phyloP scores from a whole-genome alignment of 371 early-diverging fungal genomes.

The Parasitella parasitica region DNA sequence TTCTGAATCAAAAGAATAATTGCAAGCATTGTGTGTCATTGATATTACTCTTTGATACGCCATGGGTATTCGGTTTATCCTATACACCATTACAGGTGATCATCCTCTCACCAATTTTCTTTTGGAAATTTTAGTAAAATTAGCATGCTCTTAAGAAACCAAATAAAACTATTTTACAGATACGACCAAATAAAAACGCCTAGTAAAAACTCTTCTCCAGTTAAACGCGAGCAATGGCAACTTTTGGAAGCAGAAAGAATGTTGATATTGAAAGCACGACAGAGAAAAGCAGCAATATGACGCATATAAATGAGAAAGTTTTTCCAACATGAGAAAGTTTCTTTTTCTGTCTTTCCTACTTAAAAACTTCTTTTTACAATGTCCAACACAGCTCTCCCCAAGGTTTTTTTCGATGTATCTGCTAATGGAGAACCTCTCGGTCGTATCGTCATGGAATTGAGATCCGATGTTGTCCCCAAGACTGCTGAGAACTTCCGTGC shows the following conservation, averaged over 20 bases:
- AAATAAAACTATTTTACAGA: too few relatives aligned
- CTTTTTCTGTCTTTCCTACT: neutral
- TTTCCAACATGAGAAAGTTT: neutral
- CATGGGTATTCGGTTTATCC: too few relatives aligned
- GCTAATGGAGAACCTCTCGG: slow-evolving; percentile 56
- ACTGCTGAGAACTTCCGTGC: slow-evolving; percentile 98
- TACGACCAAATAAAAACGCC: too few relatives aligned
- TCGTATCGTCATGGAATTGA: slow-evolving; percentile 66
- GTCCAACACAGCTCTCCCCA: slow-evolving; percentile 9
- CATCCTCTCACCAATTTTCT: too few relatives aligned
- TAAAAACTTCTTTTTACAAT: neutral
- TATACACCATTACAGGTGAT: too few relatives aligned
- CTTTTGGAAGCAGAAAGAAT: slow-evolving; percentile 4
- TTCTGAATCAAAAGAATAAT: too few relatives aligned
- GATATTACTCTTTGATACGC: too few relatives aligned
- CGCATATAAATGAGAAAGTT: neutral
- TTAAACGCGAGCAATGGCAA: neutral
- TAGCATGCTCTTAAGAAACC: too few relatives aligned
- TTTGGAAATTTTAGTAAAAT: too few relatives aligned
- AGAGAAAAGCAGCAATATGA: neutral
- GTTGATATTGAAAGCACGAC: neutral
- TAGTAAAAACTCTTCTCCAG: neutral
- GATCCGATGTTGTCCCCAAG: slow-evolving; percentile 88
- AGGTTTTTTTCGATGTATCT: slow-evolving; percentile 63
- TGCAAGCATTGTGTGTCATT: too few relatives aligned